Evolutionary conservation across 2,329 filamentous ascomycete genomes (phyloP), one percentile per base, ranked within the genome.

Genomic region (Helicocarpus griseus): DNA sequence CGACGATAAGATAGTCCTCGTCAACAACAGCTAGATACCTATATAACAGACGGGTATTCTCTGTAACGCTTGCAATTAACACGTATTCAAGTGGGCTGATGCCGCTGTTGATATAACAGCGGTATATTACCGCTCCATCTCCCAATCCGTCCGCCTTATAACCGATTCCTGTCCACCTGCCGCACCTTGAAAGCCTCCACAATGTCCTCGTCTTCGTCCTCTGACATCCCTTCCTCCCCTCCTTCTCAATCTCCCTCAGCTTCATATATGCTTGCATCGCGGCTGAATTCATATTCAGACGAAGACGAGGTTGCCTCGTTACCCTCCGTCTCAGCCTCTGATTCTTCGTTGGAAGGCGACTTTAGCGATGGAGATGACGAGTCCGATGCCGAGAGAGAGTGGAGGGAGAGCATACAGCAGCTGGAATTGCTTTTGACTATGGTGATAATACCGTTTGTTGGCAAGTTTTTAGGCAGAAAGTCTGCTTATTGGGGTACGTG

Each of bases 371-470:
- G 26, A 17, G 76, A 85, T 47, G 75, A 77, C 54, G 76, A 85
- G 54, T 89, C 86, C 36, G 91, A 97, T 65, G 93, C 93, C 8
- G 91, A 98, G 69, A 80, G 81, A 55, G 91, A 98, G 72, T 98
- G 93, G 93, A 86, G 91, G 62, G 87, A 90, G 63, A 95, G 87
- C 62, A 73, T 98, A 56, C 88, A 96, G 69, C 93, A 98, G 72
- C 73, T 98, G 54, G 89, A 98, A 73, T 77, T 97, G 58, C 77
- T 98, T 59, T 71, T 97, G 65, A 95, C 87, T 19, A 95, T 98
- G 89, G 86, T 97, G 46, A 70, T 97, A 60, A 85, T 98, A 48
- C 93, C 93, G 2, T 96, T 95, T 69, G 75, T 89, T 60, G 93
- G 93, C 53, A 98, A 97, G 72, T 97, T 89, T 72, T 82, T 96